Percentiles rank a stretch among this genome's conserved stretches.
Conservation (phyloP, 495 filamentous ascomycete genomes). For the Xylaria flabelliformis region DNA sequence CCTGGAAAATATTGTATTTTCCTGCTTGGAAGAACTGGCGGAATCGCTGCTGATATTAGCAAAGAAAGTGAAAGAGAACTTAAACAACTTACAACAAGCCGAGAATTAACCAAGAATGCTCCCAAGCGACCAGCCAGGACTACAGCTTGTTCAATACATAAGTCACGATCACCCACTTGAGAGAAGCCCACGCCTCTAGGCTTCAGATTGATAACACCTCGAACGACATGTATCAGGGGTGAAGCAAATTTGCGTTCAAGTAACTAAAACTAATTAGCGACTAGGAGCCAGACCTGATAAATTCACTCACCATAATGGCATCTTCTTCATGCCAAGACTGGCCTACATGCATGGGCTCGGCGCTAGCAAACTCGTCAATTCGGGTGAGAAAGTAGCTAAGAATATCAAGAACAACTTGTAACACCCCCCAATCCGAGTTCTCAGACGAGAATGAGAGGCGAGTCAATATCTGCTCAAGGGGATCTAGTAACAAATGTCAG, state of each 20-base stretch:
- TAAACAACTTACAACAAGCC: constrained; percentile 37
- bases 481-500: constrained; percentile 36
- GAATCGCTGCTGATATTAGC: constrained; percentile 31
- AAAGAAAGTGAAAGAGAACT: not conserved
- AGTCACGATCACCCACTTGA: constrained; percentile 38
- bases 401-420: constrained; percentile 47
- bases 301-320: constrained; percentile 41
- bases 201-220: constrained; percentile 40
- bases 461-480: constrained; percentile 53
- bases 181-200: constrained; percentile 21
- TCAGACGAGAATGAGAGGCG: constrained; percentile 47
- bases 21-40: constrained; percentile 48
- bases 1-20: constrained; percentile 48
- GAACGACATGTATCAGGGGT: constrained; percentile 50
- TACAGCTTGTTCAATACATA: constrained; percentile 49
- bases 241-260: constrained; percentile 48
- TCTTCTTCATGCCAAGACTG: constrained; percentile 49
- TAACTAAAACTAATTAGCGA: constrained; percentile 28
- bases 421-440: constrained; percentile 51
- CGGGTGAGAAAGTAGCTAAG: constrained; percentile 46
- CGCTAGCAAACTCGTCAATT: constrained; percentile 47
- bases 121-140: constrained; percentile 46
- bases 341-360: constrained; percentile 32
- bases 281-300: not conserved
- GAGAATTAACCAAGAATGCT: constrained; percentile 48